Evolutionary conservation across 2,329 filamentous ascomycete species (phyloP).

Genomic region (Scortechinia acanthostroma): DNA sequence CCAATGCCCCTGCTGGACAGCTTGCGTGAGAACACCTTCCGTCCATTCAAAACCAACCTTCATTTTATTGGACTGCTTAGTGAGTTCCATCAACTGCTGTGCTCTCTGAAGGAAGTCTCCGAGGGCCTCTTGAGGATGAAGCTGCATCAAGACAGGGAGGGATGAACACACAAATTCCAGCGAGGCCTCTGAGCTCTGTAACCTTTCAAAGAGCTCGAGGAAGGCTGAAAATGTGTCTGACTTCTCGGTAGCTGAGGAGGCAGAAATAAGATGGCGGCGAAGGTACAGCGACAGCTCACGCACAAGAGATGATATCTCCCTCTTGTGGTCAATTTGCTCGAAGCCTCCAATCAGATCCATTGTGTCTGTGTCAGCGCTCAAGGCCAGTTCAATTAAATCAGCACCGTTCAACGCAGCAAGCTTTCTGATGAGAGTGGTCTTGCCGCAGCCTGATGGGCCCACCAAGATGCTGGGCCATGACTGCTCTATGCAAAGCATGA

Average conservation of each 20-base stretch:
- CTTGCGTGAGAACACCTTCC: slow-evolving; percentile 84
- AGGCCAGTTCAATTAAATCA: slow-evolving; percentile 71
- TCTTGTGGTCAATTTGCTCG: slow-evolving; percentile 80
- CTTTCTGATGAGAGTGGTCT: slow-evolving; percentile 73
- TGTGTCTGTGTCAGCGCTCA: slow-evolving; percentile 92
- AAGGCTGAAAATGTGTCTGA: slow-evolving; percentile 39
- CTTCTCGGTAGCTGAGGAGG: slow-evolving; percentile 37
- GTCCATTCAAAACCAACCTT: slow-evolving; percentile 91
- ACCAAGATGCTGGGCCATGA: slow-evolving; percentile 85
- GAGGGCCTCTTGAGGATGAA: slow-evolving; percentile 30
- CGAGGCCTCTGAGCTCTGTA: slow-evolving; percentile 18
- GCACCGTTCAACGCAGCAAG: slow-evolving; percentile 75
- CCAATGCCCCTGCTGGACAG: slow-evolving; percentile 81
- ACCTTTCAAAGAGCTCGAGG: slow-evolving; percentile 30
- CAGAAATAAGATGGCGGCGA: slow-evolving; percentile 36
- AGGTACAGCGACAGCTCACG: slow-evolving; percentile 42
- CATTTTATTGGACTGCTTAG: slow-evolving; percentile 47
- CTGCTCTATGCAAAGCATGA: slow-evolving; percentile 80
- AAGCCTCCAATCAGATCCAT: slow-evolving; percentile 97
- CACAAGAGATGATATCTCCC: slow-evolving; percentile 60
- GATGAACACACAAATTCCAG: slow-evolving; percentile 13
- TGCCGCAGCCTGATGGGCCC: slow-evolving; percentile 78
- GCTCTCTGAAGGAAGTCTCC: slow-evolving; percentile 35
- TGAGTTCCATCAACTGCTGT: slow-evolving; percentile 41
- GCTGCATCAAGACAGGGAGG: slow-evolving; percentile 22